Evolutionary conservation across 257 asterid genomes (phyloP), one percentile per base, ranked within the genome.

Genomic region (Buddleja alternifolia): DNA sequence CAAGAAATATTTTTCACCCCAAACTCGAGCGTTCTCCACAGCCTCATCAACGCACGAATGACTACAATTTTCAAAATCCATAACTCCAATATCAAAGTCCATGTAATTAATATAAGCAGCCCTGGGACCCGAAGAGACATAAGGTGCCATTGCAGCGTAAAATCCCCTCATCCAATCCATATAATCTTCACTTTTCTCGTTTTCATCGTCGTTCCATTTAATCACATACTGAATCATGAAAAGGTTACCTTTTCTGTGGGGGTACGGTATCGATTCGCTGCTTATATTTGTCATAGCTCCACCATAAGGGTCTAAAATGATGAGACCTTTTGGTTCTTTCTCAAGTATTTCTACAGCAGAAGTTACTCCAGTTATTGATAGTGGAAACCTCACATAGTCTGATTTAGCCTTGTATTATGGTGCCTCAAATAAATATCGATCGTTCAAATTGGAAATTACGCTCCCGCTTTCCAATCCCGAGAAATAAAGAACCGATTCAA

Each of bases 21-120:
- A n/a, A n/a, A n/a, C n/a, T n/a, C n/a, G n/a, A n/a, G n/a, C n/a
- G n/a, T n/a, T n/a, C n/a, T n/a, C n/a, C n/a, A n/a, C n/a, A n/a
- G n/a, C n/a, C n/a, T n/a, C n/a, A n/a, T n/a, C n/a, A 29, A 29
- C 2, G 5, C 34, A 29, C 5, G 34, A 29, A 29, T 1, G 3
- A 5, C 5, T 29, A 29, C 2, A 5, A 29, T 29, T 29, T 29
- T 29, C 34, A 5, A 29, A 29, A 2, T 5, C 34, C 34, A 29
- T 29, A 29, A 53, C 60, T 53, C 60, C 60, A 20, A 20, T 8
- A 53, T 53, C 24, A 19, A 53, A 24, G 15, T 53, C 60, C 60
- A 16, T 53, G 14, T 53, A 53, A 53, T 53, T 53, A 24, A n/a
- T 8, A 10, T 53, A 53, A 10, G 29, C 60, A 15, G 11, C 23